Base-by-base conservation (phyloP, 2,329 filamentous ascomycete genomes). In the Monosporascus sp. region DNA sequence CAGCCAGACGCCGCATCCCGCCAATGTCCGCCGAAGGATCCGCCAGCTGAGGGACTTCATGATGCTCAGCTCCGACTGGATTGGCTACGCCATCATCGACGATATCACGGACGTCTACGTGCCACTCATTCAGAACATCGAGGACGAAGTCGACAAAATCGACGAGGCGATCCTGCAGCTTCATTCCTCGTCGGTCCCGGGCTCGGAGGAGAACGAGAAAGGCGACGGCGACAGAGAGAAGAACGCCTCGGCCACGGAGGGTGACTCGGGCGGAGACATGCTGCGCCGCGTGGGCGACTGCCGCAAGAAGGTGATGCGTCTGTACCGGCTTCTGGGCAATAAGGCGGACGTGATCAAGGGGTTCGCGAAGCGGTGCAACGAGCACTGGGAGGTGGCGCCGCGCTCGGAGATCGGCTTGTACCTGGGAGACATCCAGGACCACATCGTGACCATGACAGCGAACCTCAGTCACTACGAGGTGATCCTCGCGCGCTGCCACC, bases 281-380 rank as follows among this genome's bases (percentile, higher is more conserved):
- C 80, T 99, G 55, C 84, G 91, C 41, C 86, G 91, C 16, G 91
- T 97, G 0, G 94, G 94, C 27, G 91, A 96, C 71, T 96, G 91
- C 69, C 84, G 94, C 62, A 97, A 97, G 78, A 93, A 93, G 69
- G 94, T 99, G 59, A 99, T 99, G 92, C 87, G 89, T 37, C 77
- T 99, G 47, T 97, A 97, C 69, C 84, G 94, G 49, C 77, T 99
- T 45, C 77, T 99, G 19, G 94, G 94, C 52, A 97, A 96, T 73
- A 99, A 99, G 74, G 94, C 94, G 49, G 94, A 99, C 70, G 94
- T 99, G 54, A 97, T 99, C 78, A 97, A 97, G 74, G 94, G 94
- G 1, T 99, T 99, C 66, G 94, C 94, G 5, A 99, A 99, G 75
- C 83, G 94, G 16, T 99, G 94, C 75, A 99, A 97, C 67, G 93